Conservation (phyloP, 1,284 basidiomycete species). For the Fomitopsis schrenkii region DNA sequence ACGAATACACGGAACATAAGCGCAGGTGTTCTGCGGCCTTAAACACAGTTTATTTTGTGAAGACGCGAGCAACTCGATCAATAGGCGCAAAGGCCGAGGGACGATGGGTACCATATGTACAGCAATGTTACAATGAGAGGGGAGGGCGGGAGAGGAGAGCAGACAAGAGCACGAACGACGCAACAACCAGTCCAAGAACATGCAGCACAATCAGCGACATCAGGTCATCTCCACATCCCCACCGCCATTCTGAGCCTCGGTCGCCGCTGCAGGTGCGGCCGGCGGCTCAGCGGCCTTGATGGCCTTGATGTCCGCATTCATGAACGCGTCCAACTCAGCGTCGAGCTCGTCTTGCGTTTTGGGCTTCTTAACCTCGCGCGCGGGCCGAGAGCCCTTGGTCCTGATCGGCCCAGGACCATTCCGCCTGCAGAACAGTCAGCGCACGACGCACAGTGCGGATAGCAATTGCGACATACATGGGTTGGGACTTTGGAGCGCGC, state of each 20-base stretch:
- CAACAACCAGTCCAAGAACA: background rate
- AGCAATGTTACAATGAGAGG: background rate
- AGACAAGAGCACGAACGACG: background rate
- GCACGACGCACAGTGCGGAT: background rate
- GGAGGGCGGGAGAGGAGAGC: background rate
- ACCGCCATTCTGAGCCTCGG: slow-evolving; percentile 5
- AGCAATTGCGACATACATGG: slow-evolving; percentile 21
- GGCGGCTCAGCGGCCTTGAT: slow-evolving; percentile 8
- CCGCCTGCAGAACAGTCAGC: slow-evolving; percentile 8
- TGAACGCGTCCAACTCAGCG: slow-evolving; percentile 88
- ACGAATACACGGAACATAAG: too few relatives aligned
- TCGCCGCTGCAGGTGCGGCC: slow-evolving; percentile 11
- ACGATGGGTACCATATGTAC: background rate
- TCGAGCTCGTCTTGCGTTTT: slow-evolving; percentile 85
- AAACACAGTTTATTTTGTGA: too few relatives aligned
- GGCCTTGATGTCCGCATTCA: slow-evolving; percentile 58
- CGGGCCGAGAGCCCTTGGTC: slow-evolving; percentile 27
- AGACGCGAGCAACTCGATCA: too few relatives aligned
- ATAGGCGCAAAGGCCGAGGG: too few relatives aligned
- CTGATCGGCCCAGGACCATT: slow-evolving; percentile 37
- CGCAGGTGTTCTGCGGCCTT: too few relatives aligned
- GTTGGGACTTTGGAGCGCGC: slow-evolving; percentile 18
- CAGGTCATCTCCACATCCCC: slow-evolving; percentile 52
- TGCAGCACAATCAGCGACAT: background rate
- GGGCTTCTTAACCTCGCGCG: slow-evolving; percentile 42